A percentile compares a stretch with the other conserved stretches of the same genome.
phyloP scores from a whole-genome alignment of 106 monocot genomes.

The Allium cepa region DNA sequence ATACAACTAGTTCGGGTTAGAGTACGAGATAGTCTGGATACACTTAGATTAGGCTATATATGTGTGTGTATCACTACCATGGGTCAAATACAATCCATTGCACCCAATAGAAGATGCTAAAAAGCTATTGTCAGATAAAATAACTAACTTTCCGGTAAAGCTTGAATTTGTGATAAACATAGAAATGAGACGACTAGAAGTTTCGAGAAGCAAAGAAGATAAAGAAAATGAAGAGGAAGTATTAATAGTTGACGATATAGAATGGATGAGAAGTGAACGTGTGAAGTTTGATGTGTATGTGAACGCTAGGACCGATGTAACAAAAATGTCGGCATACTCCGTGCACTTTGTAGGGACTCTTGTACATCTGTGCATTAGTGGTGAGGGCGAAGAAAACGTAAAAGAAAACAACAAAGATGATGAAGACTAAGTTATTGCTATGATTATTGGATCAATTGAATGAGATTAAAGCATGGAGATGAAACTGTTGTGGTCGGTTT shows the following conservation, averaged over 20 bases:
- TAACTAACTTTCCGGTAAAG: too few species aligned
- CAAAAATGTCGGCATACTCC: conserved; percentile 3
- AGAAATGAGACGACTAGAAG: too few species aligned
- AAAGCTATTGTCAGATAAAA: too few species aligned
- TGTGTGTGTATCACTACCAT: too few species aligned
- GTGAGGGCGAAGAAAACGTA: neutral
- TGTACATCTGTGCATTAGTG: neutral
- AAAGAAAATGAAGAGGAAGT: neutral
- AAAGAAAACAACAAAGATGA: neutral
- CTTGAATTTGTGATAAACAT: too few species aligned
- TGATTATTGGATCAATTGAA: neutral
- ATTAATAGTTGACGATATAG: neutral
- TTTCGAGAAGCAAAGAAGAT: neutral
- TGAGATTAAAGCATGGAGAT: neutral
- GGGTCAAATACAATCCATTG: too few species aligned
- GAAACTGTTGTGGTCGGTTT: neutral
- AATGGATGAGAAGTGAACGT: neutral
- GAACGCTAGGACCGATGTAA: conserved; percentile 2
- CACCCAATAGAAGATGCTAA: too few species aligned
- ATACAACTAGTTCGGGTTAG: conserved; percentile 8
- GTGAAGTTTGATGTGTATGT: neutral
- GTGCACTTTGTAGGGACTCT: neutral
- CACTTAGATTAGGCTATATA: too few species aligned
- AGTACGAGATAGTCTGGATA: too few species aligned
- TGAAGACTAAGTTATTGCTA: neutral